A percentile compares a stretch with the other conserved stretches of the same genome.
These are phyloP conservation scores for Periconia macrospinosa DNA, from an alignment of 2,329 filamentous ascomycete genomes.

Conservation along the genomic window DNA sequence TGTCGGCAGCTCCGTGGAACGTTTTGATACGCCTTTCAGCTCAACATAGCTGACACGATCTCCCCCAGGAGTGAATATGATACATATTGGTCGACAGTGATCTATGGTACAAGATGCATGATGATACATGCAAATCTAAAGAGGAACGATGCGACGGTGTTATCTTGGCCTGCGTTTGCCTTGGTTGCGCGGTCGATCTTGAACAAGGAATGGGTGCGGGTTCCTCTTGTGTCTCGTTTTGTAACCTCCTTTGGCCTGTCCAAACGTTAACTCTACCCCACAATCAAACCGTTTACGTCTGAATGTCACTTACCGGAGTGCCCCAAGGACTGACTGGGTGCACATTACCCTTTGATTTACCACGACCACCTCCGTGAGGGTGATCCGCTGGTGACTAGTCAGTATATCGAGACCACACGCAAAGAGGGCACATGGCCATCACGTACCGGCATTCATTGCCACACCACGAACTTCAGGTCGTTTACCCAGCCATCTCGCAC, in stretches of 20 bases:
- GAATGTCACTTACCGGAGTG: constrained; percentile 72
- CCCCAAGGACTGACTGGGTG: constrained; percentile 97
- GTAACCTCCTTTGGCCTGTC: constrained; percentile 75
- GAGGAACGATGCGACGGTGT: constrained; percentile 1
- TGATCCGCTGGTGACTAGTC: constrained; percentile 68
- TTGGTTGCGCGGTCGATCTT: constrained; percentile 81
- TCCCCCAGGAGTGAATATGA: constrained; percentile 13
- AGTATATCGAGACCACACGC: constrained; percentile 3
- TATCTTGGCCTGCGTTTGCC: constrained; percentile 69
- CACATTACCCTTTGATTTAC: constrained; percentile 98
- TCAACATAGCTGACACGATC: constrained; percentile 2
- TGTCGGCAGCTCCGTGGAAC: no score
- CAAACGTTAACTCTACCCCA: constrained; percentile 13
- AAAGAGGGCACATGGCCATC: not conserved
- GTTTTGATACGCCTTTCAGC: not conserved
- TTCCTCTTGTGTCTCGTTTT: constrained; percentile 91
- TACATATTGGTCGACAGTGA: constrained; percentile 23
- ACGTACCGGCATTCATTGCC: constrained; percentile 89
- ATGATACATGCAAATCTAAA: constrained; percentile 17
- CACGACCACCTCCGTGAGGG: constrained; percentile 97
- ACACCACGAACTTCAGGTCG: constrained; percentile 94
- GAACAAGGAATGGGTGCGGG: constrained; percentile 87
- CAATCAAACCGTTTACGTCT: not conserved
- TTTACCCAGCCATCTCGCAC: constrained; percentile 91
- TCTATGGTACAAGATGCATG: not conserved